Conservation (phyloP, 768 basidiomycete species). For the Rhizopogon vinicolor region DNA sequence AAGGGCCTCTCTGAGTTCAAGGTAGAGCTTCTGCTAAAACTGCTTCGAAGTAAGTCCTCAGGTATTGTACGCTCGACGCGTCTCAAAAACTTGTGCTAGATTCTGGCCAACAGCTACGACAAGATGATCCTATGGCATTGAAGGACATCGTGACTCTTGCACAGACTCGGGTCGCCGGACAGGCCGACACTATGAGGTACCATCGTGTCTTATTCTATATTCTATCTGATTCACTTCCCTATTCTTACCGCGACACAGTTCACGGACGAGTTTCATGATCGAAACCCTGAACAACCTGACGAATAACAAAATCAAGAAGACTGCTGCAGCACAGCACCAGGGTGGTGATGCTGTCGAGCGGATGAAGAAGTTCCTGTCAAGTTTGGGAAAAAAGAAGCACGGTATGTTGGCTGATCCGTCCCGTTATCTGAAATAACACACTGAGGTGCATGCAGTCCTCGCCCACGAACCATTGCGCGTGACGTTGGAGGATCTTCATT, state of each 20-base stretch:
- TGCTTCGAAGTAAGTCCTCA: constrained; percentile 63
- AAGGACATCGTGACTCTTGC: constrained; percentile 89
- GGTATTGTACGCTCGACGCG: neutral
- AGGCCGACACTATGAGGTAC: constrained; percentile 51
- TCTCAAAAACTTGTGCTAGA: constrained; percentile 40
- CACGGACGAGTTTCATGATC: constrained; percentile 92
- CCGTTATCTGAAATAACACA: neutral
- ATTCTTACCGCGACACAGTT: constrained; percentile 39
- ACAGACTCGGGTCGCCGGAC: constrained; percentile 59
- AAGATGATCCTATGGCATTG: constrained; percentile 87
- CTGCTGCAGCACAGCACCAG: constrained; percentile 58
- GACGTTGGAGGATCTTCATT: constrained; percentile 78
- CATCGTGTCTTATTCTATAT: neutral
- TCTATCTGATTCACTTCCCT: neutral
- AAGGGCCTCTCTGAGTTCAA: constrained; percentile 66
- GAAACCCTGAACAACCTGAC: constrained; percentile 91
- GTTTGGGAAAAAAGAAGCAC: constrained; percentile 72
- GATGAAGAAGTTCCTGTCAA: constrained; percentile 84
- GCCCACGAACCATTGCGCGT: constrained; percentile 85
- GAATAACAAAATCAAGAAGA: constrained; percentile 78
- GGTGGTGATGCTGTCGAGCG: constrained; percentile 73
- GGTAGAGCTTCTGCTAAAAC: constrained; percentile 84
- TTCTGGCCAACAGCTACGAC: constrained; percentile 87
- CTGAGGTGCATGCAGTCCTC: constrained; percentile 46
- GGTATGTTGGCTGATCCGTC: constrained; percentile 31